A percentile compares a stretch with the other conserved stretches of the same genome.
Conservation (phyloP, 2,329 filamentous ascomycete genomes). For the Lojkania enalia region DNA sequence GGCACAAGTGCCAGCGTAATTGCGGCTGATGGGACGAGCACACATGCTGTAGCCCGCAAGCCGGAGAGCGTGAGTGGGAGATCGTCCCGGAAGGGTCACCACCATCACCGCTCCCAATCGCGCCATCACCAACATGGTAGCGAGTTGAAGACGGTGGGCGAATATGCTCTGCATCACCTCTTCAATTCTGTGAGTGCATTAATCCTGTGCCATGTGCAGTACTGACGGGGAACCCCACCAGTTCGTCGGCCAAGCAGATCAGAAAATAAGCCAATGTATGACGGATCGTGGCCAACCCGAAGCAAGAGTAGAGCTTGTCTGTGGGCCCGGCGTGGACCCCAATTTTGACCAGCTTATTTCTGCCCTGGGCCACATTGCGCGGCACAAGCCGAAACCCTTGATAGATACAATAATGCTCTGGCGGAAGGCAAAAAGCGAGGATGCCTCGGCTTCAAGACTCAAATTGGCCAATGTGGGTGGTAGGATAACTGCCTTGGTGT, state of each 20-base stretch:
- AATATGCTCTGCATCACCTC: conserved; percentile 94
- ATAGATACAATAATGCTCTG: conserved; percentile 98
- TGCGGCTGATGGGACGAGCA: conserved; percentile 19
- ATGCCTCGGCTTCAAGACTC: conserved; percentile 56
- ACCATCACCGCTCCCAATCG: conserved; percentile 73
- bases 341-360: conserved; percentile 93
- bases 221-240: conserved; percentile 39
- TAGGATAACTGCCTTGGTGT: background rate
- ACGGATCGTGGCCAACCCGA: conserved; percentile 78
- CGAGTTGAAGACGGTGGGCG: conserved; percentile 90
- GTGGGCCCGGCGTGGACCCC: conserved; percentile 83
- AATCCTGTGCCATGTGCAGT: background rate
- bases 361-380: conserved; percentile 90
- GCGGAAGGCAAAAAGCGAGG: conserved; percentile 94
- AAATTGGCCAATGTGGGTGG: conserved; percentile 36
- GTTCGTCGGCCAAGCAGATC: conserved; percentile 96
- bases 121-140: conserved; percentile 66
- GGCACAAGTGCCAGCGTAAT: conserved; percentile 10
- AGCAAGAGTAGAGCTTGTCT: conserved; percentile 83
- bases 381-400: conserved; percentile 88
- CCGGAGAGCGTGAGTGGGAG: conserved; percentile 58
- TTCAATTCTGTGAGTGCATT: conserved; percentile 74
- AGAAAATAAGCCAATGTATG: conserved; percentile 89
- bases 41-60: conserved; percentile 29
- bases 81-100: conserved; percentile 72